phyloP scores from a whole-genome alignment of 2,329 filamentous ascomycete species.

The Cordyceps pruinosa region DNA sequence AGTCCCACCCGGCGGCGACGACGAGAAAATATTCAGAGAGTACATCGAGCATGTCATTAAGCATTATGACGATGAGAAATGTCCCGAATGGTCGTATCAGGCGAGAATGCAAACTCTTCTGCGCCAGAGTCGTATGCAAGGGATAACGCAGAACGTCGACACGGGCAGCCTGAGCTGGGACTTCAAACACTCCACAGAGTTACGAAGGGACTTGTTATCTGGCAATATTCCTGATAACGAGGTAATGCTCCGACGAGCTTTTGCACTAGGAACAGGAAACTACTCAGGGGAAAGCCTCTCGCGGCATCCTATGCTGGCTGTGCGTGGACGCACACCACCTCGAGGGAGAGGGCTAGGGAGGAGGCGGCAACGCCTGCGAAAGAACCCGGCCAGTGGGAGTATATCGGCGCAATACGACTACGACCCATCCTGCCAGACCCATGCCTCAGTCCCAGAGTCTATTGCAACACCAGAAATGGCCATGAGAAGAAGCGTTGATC shows the following conservation, averaged over 20 bases:
- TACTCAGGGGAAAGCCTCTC: neutral
- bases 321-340: neutral
- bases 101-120: slow-evolving; percentile 39
- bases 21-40: slow-evolving; percentile 33
- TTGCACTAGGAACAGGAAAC: neutral
- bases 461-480: neutral
- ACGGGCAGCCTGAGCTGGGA: slow-evolving; percentile 29
- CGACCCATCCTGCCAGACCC: neutral
- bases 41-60: slow-evolving; percentile 41
- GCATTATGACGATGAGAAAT: slow-evolving; percentile 38
- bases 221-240: slow-evolving; percentile 16
- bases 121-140: slow-evolving; percentile 23
- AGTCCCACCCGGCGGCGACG: slow-evolving; percentile 32
- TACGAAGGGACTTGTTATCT: slow-evolving; percentile 39
- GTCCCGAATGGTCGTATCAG: slow-evolving; percentile 38
- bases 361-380: neutral
- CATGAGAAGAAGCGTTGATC: neutral
- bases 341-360: neutral
- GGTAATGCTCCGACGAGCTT: neutral
- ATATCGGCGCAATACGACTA: neutral
- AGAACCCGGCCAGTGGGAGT: neutral
- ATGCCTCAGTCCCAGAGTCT: neutral
- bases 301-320: neutral
- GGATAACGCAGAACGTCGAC: neutral
- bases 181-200: slow-evolving; percentile 33